phyloP scores from a whole-genome alignment of 2,329 filamentous ascomycete species.

The Magnaporthales sp. region DNA sequence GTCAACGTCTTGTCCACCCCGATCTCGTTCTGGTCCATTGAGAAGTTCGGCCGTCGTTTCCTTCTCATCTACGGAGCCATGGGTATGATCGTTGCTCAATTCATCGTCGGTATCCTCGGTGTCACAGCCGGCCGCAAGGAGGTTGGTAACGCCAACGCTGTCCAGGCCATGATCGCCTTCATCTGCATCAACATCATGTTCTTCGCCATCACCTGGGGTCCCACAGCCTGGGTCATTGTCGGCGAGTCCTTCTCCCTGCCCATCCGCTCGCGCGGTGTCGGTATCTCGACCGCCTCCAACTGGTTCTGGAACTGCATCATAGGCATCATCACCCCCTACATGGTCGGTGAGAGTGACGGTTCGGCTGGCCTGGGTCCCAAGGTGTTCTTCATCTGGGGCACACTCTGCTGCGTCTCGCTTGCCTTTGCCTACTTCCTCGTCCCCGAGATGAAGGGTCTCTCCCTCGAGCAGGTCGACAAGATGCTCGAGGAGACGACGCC shows the following conservation, averaged over 20 bases:
- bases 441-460: slow-evolving; percentile 67
- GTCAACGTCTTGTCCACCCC: slow-evolving; percentile 84
- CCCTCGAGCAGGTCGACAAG: slow-evolving; percentile 72
- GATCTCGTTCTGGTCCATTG: slow-evolving; percentile 79
- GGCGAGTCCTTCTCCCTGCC: slow-evolving; percentile 87
- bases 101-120: slow-evolving; percentile 73
- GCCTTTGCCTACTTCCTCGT: slow-evolving; percentile 67
- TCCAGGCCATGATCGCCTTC: slow-evolving; percentile 71
- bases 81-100: slow-evolving; percentile 81
- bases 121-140: slow-evolving; percentile 47
- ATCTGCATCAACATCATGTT: slow-evolving; percentile 91
- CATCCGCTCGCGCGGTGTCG: slow-evolving; percentile 81
- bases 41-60: slow-evolving; percentile 70
- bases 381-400: slow-evolving; percentile 71
- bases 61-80: slow-evolving; percentile 71
- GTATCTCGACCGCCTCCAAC: slow-evolving; percentile 79
- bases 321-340: slow-evolving; percentile 44
- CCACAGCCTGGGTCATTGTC: slow-evolving; percentile 72
- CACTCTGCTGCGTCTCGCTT: slow-evolving; percentile 50
- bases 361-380: slow-evolving; percentile 50
- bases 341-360: slow-evolving; percentile 49
- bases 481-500: slow-evolving; percentile 85
- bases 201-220: slow-evolving; percentile 85
- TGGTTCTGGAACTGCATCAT: slow-evolving; percentile 75
- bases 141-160: slow-evolving; percentile 46